Evolutionary conservation across 208 protist genomes (phyloP), one percentile per base, ranked within the genome.

Genomic region (Vickermania ingenoplastis): DNA sequence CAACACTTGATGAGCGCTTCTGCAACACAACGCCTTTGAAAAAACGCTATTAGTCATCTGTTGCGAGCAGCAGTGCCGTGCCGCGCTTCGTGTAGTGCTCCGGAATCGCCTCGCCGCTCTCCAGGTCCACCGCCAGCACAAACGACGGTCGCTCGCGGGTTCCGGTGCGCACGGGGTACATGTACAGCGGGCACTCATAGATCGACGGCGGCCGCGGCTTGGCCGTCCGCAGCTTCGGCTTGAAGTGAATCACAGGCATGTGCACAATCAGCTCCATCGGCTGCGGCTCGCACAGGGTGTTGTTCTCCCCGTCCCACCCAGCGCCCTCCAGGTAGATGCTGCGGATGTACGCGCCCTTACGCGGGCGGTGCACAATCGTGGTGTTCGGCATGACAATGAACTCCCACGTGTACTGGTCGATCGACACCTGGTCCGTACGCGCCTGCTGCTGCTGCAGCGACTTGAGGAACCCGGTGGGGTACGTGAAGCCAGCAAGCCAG

Each of bases 161-260:
- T 57, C 97, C 97, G 2, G 94, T 98, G 54, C 98, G 85, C 2
- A 98, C 52, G 3, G 97, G 97, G 74, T 98, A 99, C 81, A 98
- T 96, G 80, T 99, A 99, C 60, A 93, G 58, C 21, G 98, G 98
- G 66, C 95, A 98, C 71, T 92, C 73, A 71, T 99, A 99, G 13
- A 93, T 73, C 23, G 59, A 73, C 36, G 91, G 86, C 4, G 73
- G 65, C 57, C 84, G 79, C 26, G 84, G 83, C 71, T 96, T 96
- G 29, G 55, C 70, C 41, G 69, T 77, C 24, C 84, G 81, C 61
- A 98, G 88, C 62, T 95, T 97, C 1, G 98, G 97, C 69, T 95
- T 97, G 71, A 99, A 99, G 79, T 99, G 93, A 52, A 99, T 97
- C 24, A 99, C 87, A n/a, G 98, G 98, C 97, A 99, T 98, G 26